Conservation (phyloP, 1,284 basidiomycete genomes). For the Ceratobasidium papillatum region DNA sequence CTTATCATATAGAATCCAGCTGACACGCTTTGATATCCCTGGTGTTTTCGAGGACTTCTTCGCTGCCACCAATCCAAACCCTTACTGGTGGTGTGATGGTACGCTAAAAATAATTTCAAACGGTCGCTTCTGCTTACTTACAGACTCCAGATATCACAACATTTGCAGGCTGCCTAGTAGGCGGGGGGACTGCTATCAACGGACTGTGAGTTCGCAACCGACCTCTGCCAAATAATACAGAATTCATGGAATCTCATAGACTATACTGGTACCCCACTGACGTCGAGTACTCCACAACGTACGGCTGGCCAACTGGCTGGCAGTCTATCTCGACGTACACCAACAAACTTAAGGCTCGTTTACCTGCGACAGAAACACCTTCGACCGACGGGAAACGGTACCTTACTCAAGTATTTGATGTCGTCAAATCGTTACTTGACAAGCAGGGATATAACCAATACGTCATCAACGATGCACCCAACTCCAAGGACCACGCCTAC, state of each 20-base stretch:
- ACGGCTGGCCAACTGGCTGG: constrained; percentile 68
- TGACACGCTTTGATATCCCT: constrained; percentile 49
- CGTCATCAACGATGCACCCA: constrained; percentile 64
- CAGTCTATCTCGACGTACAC: constrained; percentile 62
- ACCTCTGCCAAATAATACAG: background rate
- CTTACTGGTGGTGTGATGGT: constrained; percentile 70
- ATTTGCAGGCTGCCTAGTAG: constrained; percentile 70
- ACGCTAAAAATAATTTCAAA: no score
- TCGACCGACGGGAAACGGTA: constrained; percentile 70
- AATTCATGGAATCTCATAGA: constrained; percentile 51
- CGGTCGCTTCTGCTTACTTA: no score
- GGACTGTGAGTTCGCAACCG: constrained; percentile 60
- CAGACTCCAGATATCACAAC: constrained; percentile 66
- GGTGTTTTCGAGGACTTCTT: constrained; percentile 72
- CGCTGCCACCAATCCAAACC: constrained; percentile 56
- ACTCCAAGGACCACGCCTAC: constrained; percentile 66
- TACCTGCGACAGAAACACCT: constrained; percentile 66
- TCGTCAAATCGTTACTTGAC: constrained; percentile 59
- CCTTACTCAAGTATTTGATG: constrained; percentile 60
- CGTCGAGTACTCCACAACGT: constrained; percentile 60
- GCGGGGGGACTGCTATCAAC: constrained; percentile 70
- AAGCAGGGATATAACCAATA: constrained; percentile 61
- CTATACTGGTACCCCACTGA: constrained; percentile 61
- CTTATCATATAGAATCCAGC: constrained; percentile 13
- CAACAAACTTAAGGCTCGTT: constrained; percentile 58